phyloP scores from a whole-genome alignment of 306 rosid species.

The Vicia sativa region DNA sequence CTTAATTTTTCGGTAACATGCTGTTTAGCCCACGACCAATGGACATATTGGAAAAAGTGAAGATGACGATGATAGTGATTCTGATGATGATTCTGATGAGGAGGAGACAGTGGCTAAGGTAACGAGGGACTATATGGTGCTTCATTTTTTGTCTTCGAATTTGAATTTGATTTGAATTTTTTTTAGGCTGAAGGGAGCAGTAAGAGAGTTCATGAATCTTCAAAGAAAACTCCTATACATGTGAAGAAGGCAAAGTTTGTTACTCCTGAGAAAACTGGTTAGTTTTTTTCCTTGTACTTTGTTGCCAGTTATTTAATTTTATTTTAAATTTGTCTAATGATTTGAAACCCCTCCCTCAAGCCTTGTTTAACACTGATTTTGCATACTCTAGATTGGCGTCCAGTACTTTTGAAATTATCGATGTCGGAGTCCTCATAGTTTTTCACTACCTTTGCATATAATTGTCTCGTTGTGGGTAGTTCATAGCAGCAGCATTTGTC shows the following conservation, averaged over 20 bases:
- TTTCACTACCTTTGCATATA: not conserved
- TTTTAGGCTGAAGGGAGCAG: slow-evolving; percentile 53
- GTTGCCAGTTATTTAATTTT: not conserved
- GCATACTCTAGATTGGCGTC: no score
- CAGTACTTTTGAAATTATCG: no score
- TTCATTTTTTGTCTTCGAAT: slow-evolving; percentile 6
- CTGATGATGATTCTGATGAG: slow-evolving; percentile 48
- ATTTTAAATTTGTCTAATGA: not conserved
- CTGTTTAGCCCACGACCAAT: slow-evolving; percentile 40
- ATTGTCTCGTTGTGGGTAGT: not conserved
- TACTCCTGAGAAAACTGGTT: slow-evolving; percentile 67
- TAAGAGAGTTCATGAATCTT: slow-evolving; percentile 50
- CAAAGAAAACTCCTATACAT: slow-evolving; percentile 47
- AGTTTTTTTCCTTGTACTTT: slow-evolving; percentile 30
- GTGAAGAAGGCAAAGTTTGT: slow-evolving; percentile 65
- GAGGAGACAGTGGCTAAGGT: slow-evolving; percentile 64
- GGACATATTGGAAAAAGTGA: slow-evolving; percentile 41
- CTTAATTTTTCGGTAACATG: not conserved
- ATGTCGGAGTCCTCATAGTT: no score
- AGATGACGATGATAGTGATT: slow-evolving; percentile 31
- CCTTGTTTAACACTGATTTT: slow-evolving; percentile 8
- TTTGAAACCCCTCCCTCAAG: not conserved
- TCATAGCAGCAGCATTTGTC: no score
- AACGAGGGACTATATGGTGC: not conserved
- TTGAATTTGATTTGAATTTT: not conserved